These are phyloP conservation scores for Colletotrichum abscissum DNA, from an alignment of 2,329 filamentous ascomycete species.

Conservation along the genomic window DNA sequence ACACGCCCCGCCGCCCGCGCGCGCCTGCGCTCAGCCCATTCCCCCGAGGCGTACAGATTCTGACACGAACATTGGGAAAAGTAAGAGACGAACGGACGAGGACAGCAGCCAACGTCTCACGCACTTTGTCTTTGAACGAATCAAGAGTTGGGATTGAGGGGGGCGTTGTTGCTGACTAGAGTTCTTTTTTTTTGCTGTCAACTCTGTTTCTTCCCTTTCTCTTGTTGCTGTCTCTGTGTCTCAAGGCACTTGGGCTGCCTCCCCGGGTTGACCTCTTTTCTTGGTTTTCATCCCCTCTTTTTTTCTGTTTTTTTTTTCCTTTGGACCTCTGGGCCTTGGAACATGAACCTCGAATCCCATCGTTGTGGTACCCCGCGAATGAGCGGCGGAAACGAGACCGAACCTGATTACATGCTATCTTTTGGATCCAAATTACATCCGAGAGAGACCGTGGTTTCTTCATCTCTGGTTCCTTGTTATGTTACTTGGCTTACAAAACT, in stretches of 20 bases:
- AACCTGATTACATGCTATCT: not conserved
- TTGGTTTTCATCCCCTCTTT: not conserved
- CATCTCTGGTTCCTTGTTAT: not conserved
- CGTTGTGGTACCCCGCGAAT: not conserved
- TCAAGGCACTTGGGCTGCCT: conserved; percentile 18
- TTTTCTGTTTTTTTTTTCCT: not conserved
- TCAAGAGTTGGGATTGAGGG: too few relatives aligned
- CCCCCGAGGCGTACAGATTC: conserved; percentile 34
- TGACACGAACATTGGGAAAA: conserved; percentile 15
- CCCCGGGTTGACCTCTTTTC: conserved; percentile 21
- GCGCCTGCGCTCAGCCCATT: conserved; percentile 18
- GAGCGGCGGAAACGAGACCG: conserved; percentile 1
- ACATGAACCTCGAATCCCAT: conserved; percentile 6
- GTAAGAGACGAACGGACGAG: not conserved
- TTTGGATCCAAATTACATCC: not conserved
- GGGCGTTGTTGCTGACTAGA: not conserved
- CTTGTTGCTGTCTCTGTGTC: not conserved
- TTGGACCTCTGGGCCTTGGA: not conserved
- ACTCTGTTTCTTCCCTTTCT: not conserved
- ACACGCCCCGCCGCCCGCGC: not conserved
- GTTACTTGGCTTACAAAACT: not conserved
- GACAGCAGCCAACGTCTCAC: conserved; percentile 14
- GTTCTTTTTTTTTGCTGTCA: not conserved
- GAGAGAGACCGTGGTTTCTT: not conserved
- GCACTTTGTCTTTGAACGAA: not conserved